These are phyloP conservation scores for Ceratobasidium sp. DNA, from an alignment of 1,284 basidiomycete species.

Conservation along the genomic window DNA sequence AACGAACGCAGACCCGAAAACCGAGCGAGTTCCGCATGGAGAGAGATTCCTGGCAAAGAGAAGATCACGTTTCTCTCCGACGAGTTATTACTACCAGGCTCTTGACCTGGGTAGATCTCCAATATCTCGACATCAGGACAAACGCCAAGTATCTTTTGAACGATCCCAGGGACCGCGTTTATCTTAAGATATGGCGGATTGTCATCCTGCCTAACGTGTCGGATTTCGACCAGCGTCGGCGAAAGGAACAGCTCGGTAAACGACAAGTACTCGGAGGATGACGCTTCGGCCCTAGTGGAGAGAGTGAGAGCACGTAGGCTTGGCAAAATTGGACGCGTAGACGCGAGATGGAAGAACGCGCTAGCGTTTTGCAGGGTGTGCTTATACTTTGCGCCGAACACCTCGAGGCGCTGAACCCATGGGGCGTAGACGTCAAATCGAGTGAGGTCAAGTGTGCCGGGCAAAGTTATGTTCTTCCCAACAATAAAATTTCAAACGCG, in stretches of 20 bases:
- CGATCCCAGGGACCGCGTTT: not conserved
- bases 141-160: not conserved
- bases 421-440: not conserved
- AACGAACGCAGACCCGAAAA: slow-evolving; percentile 8
- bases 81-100: too few species aligned
- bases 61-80: not conserved
- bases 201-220: not conserved
- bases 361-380: too few species aligned
- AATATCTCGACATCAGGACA: slow-evolving; percentile 1
- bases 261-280: too few species aligned
- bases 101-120: not conserved
- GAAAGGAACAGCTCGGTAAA: not conserved
- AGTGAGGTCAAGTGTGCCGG: too few species aligned
- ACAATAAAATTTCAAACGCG: too few species aligned
- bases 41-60: not conserved
- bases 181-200: not conserved
- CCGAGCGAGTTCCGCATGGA: not conserved
- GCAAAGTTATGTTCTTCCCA: too few species aligned
- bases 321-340: too few species aligned
- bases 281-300: too few species aligned
- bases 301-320: too few species aligned
- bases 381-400: not conserved
- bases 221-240: not conserved
- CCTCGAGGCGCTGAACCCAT: slow-evolving; percentile 1
- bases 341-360: too few species aligned